A percentile compares a stretch with the other conserved stretches of the same genome.
These are phyloP conservation scores for Lipomyces oligophaga DNA, from an alignment of 805 yeast species.

Conservation along the genomic window DNA sequence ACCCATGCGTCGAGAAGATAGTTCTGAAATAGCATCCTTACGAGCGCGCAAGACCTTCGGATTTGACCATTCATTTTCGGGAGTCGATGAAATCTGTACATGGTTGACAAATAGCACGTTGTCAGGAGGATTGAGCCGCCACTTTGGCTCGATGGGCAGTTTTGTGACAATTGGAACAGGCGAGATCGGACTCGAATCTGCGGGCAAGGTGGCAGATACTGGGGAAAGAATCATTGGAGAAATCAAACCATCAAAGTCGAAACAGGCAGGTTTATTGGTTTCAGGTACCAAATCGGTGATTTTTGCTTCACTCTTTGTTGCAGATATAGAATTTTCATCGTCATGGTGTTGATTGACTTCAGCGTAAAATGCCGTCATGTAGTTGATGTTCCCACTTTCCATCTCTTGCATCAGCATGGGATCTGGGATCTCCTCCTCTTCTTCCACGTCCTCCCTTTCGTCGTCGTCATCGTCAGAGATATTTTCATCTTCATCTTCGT, in stretches of 20 bases:
- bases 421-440: background rate
- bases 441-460: background rate
- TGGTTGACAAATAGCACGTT: no score
- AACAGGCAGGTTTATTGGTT: background rate
- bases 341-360: background rate
- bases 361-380: constrained; percentile 4
- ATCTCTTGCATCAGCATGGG: background rate
- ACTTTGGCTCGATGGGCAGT: no score
- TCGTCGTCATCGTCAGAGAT: background rate
- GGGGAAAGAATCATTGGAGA: background rate
- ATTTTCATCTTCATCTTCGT: background rate
- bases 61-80: no score
- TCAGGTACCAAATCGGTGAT: background rate
- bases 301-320: no score
- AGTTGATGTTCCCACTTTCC: constrained; percentile 7
- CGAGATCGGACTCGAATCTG: background rate
- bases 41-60: no score
- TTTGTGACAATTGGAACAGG: no score
- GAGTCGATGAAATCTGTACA: no score
- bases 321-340: background rate
- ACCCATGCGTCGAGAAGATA: no score
- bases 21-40: no score
- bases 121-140: no score
- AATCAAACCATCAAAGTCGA: background rate
- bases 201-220: constrained; percentile 1